Evolutionary conservation across 2,329 filamentous ascomycete genomes (phyloP), one percentile per base, ranked within the genome.

Genomic region (Truncatella angustata): DNA sequence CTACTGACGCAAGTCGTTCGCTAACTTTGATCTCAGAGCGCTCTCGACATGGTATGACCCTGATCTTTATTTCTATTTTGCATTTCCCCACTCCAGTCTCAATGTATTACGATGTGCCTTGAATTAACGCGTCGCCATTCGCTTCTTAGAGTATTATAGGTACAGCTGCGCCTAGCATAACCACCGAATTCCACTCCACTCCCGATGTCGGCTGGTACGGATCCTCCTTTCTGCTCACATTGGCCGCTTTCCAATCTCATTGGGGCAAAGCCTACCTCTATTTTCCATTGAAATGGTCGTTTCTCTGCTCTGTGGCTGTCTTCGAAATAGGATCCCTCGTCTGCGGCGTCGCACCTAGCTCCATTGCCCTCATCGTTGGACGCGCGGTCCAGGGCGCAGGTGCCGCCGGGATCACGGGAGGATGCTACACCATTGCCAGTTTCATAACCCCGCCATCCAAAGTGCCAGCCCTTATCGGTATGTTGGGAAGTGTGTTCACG

Each of bases 401-500:
- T 1, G 66, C 60, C 5, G 69, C 63, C 0, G 70, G 71, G 1
- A 63, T 72, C 12, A 64, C 67, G n/a, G 62, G 64, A 3, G 72
- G 72, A 4, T 57, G 51, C 2, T 57, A 57, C 20, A 56, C 64
- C 54, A 67, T 70, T 44, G 50, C 66, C 21, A 55, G 57, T 21
- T 54, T 62, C 35, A 55, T 57, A 23, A 67, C 71, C 2, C 69
- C 70, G 4, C 60, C 74, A 1, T 59, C 64, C 7, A 69, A 71
- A 49, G 58, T 72, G 52, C 70, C 63, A 1, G 65, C 67, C 12
- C 71, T 69, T 39, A 67, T 65, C 21, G 69, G 70, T 45, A 56
- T 73, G 9, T 61, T 74, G 32, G 64, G 62, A 9, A 65, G 57
- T n/a, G 69, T 71, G 47, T 74, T 66, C 50, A 70, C 66, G 6